Base-by-base conservation (phyloP, 2,329 filamentous ascomycete genomes). In the Hortaea werneckii region DNA sequence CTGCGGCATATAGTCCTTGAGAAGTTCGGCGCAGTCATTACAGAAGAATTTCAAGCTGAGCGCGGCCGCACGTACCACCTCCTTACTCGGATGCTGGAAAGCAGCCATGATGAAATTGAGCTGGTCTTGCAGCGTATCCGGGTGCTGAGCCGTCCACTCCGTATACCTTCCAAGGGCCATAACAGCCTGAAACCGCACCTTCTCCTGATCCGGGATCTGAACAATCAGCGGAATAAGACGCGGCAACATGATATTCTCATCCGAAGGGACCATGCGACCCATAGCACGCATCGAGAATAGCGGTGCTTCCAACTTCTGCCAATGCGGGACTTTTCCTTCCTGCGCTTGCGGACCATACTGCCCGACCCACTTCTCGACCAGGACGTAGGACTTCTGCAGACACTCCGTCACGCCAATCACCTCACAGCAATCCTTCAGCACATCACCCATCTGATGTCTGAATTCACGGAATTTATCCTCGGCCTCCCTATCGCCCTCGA, bases 381-480 rank as follows among this genome's bases (percentile, higher is more conserved):
- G 74, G 12, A 83, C 73, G 54, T 94, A 87, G 5, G 94, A 85
- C 67, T 98, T 98, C 54, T 79, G 80, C 40, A 98, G 74, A 58
- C 92, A 96, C 51, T 94, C 86, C 1, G 87, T 84, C 8, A 94
- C 86, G 7, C 90, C 90, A 71, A 98, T 88, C 37, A 98, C 90
- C 62, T 95, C 86, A 65, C 92, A 98, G 45, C 87, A 87, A 60
- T 98, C 92, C 68, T 98, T 98, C 42, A 98, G 76, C 0, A 94
- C 94, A 62, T 98, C 94, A 32, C 92, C 92, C 87, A 98, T 96
- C 44, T 87, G 82, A 63, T 98, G 92, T 54, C 92, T 78, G 72
- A 96, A 98, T 59, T 94, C 87, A 41, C 92, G 81, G 69, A 98
- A 98, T 64, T 92, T 94, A 58, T 98, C 92, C 65, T 98, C 92